Evolutionary conservation across 2,329 filamentous ascomycete species (phyloP).

Genomic region (Colletotrichum sansevieriae): DNA sequence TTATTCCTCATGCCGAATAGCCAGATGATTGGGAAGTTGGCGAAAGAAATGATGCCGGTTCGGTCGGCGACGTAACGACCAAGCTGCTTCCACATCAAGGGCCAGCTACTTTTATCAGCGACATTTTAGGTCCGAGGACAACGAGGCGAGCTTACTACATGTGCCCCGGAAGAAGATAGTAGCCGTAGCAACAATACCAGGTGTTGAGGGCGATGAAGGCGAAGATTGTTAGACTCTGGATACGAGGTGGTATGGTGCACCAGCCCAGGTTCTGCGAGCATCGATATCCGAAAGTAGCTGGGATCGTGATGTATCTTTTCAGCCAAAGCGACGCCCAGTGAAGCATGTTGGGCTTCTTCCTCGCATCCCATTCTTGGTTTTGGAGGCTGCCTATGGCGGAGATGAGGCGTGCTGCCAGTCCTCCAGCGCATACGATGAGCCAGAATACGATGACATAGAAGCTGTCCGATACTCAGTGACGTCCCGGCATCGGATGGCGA

Average conservation of each 20-base stretch:
- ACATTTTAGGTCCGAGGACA: background rate
- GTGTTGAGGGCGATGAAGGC: slow-evolving; percentile 56
- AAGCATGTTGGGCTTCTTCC: slow-evolving; percentile 16
- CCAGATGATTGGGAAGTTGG: slow-evolving; percentile 75
- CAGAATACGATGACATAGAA: slow-evolving; percentile 57
- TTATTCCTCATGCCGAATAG: slow-evolving; percentile 78
- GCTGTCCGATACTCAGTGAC: slow-evolving; percentile 42
- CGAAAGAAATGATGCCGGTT: slow-evolving; percentile 73
- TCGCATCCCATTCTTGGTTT: slow-evolving; percentile 27
- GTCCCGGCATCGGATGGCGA: background rate
- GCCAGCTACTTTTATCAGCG: slow-evolving; percentile 49
- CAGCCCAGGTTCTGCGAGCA: slow-evolving; percentile 60
- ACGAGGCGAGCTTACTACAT: slow-evolving; percentile 52
- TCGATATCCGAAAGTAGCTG: slow-evolving; percentile 59
- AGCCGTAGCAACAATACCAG: slow-evolving; percentile 52
- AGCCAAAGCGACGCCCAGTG: slow-evolving; percentile 47
- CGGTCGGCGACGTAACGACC: slow-evolving; percentile 72
- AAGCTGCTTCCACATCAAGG: slow-evolving; percentile 50
- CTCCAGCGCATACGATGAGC: slow-evolving; percentile 53
- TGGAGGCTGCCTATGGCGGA: slow-evolving; percentile 32
- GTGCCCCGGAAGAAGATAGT: slow-evolving; percentile 53
- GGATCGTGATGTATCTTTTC: slow-evolving; percentile 51
- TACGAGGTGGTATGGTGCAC: slow-evolving; percentile 58
- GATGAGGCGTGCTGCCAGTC: slow-evolving; percentile 49
- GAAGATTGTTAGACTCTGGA: slow-evolving; percentile 57